phyloP scores from a whole-genome alignment of 2,329 filamentous ascomycete genomes.

The Purpureocillium takamizusanense region DNA sequence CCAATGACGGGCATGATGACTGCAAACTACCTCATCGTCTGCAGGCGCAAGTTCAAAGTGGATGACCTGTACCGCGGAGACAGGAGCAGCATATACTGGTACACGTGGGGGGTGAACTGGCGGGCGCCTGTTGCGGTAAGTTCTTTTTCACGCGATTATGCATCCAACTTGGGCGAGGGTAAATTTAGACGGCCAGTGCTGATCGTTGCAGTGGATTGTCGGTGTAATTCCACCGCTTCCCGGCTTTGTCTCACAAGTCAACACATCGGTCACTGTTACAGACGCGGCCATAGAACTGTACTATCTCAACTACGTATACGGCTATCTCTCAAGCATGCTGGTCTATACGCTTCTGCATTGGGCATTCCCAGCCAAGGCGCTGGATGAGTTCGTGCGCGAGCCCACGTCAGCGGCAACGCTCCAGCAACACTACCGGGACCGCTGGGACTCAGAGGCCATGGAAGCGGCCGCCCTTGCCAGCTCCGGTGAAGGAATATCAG shows the following conservation, averaged over 20 bases:
- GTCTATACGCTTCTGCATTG: conserved; percentile 22
- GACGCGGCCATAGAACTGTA: conserved; percentile 28
- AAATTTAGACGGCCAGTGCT: neutral
- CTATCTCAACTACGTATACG: conserved; percentile 28
- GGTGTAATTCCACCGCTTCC: conserved; percentile 30
- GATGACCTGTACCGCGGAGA: conserved; percentile 24
- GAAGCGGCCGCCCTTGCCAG: too few relatives aligned
- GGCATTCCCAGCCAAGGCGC: conserved; percentile 14
- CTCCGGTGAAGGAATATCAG: too few relatives aligned
- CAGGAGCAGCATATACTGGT: conserved; percentile 28
- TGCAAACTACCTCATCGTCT: conserved; percentile 23
- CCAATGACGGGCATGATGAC: conserved; percentile 32
- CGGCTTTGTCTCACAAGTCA: conserved; percentile 31
- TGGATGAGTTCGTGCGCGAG: conserved; percentile 20
- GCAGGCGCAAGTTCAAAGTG: conserved; percentile 23
- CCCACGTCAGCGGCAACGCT: conserved; percentile 14
- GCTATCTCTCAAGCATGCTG: conserved; percentile 22
- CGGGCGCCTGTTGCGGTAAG: conserved; percentile 28
- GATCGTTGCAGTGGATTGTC: conserved; percentile 23
- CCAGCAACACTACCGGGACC: conserved; percentile 16
- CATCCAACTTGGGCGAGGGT: too few relatives aligned
- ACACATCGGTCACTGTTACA: conserved; percentile 20
- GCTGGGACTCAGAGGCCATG: conserved; percentile 17
- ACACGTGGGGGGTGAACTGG: conserved; percentile 29
- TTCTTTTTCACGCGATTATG: neutral